Conservation (phyloP, 148 eudicot species). For the Heliosperma pusillum region DNA sequence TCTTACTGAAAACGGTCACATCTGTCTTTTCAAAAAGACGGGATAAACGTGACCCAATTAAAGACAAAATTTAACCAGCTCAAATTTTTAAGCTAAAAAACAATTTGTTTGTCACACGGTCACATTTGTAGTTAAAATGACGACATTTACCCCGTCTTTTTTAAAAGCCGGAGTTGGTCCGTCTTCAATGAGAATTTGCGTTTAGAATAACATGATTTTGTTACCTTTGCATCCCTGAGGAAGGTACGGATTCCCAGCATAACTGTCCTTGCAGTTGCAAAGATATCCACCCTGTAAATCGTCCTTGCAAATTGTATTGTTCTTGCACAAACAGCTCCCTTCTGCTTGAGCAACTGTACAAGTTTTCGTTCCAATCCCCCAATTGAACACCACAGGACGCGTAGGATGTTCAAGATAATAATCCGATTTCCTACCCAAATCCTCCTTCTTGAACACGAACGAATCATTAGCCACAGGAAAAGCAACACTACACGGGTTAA, state of each 20-base stretch:
- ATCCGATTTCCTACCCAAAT: neutral
- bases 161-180: too few species aligned
- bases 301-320: constrained; percentile 7
- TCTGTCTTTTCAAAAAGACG: too few species aligned
- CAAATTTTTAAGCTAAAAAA: too few species aligned
- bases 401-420: neutral
- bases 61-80: too few species aligned
- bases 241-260: constrained; percentile 20
- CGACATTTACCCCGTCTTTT: too few species aligned
- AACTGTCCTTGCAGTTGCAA: constrained; percentile 16
- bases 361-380: constrained; percentile 21
- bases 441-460: neutral
- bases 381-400: constrained; percentile 20
- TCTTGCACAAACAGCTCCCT: constrained; percentile 16
- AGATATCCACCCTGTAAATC: constrained; percentile 10
- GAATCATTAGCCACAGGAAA: constrained; percentile 15
- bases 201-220: too few species aligned
- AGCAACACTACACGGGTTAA: constrained; percentile 23
- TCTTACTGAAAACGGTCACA: too few species aligned
- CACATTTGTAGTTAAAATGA: too few species aligned
- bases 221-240: constrained; percentile 23
- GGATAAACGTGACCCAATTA: too few species aligned
- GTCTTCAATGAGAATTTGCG: too few species aligned
- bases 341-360: constrained; percentile 11
- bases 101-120: too few species aligned